phyloP scores from a whole-genome alignment of 2,329 filamentous ascomycete genomes.

The Orbilia javanica region DNA sequence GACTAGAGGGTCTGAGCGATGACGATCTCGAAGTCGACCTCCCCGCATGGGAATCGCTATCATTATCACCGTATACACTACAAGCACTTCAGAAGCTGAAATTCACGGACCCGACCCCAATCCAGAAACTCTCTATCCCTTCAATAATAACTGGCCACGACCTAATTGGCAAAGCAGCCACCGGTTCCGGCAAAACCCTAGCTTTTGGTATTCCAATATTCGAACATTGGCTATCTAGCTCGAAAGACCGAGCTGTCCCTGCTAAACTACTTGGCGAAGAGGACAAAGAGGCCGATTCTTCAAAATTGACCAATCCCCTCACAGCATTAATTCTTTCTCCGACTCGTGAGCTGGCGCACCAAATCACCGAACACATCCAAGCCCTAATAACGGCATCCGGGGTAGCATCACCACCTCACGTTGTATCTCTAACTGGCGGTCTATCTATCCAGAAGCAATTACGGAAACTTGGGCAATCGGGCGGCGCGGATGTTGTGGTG shows the following conservation, averaged over 20 bases:
- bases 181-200: slow-evolving; percentile 95
- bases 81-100: slow-evolving; percentile 81
- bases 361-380: slow-evolving; percentile 73
- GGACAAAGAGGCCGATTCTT: slow-evolving; percentile 65
- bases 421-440: slow-evolving; percentile 93
- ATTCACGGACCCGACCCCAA: slow-evolving; percentile 83
- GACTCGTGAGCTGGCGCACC: slow-evolving; percentile 92
- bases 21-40: slow-evolving; percentile 71
- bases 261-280: slow-evolving; percentile 63
- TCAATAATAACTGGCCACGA: slow-evolving; percentile 85
- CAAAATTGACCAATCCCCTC: slow-evolving; percentile 68
- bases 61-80: slow-evolving; percentile 78
- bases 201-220: slow-evolving; percentile 95
- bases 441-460: slow-evolving; percentile 96
- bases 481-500: slow-evolving; percentile 84
- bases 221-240: slow-evolving; percentile 78
- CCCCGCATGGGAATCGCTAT: slow-evolving; percentile 81
- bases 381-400: slow-evolving; percentile 73
- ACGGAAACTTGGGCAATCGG: slow-evolving; percentile 76
- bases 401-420: slow-evolving; percentile 66
- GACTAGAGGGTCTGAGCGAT: slow-evolving; percentile 63
- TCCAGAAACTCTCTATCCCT: slow-evolving; percentile 84
- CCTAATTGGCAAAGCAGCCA: slow-evolving; percentile 94
- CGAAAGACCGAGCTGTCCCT: slow-evolving; percentile 60
- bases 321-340: slow-evolving; percentile 87